Conservation (phyloP, 2,329 filamentous ascomycete species). For the Huntiella savannae region DNA sequence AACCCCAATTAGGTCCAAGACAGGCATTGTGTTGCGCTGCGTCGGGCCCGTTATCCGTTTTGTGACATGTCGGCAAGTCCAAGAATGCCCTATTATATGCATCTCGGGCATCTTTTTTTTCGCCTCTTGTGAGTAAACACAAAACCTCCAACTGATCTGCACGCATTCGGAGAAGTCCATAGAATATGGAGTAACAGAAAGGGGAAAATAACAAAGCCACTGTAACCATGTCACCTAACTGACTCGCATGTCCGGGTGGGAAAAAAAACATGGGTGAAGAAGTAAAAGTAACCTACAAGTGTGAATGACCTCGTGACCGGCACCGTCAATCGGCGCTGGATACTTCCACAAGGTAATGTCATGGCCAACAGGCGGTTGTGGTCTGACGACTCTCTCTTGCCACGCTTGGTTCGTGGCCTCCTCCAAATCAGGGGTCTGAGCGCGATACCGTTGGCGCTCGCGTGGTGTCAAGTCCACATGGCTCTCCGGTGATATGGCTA, state of each 20-base stretch:
- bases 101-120: too few relatives aligned
- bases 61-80: too few relatives aligned
- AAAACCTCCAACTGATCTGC: not conserved
- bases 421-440: constrained; percentile 6
- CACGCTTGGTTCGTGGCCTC: constrained; percentile 1
- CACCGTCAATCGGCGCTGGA: constrained; percentile 2
- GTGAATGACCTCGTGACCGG: constrained; percentile 7
- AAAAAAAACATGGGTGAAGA: not conserved
- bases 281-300: constrained; percentile 3
- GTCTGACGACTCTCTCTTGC: not conserved
- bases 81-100: too few relatives aligned
- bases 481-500: constrained; percentile 3
- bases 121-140: too few relatives aligned
- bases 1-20: too few relatives aligned
- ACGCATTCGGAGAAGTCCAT: not conserved
- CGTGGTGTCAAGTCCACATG: constrained; percentile 1
- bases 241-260: not conserved
- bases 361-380: constrained; percentile 1
- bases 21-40: too few relatives aligned
- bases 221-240: too few relatives aligned
- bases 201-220: not conserved
- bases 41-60: too few relatives aligned
- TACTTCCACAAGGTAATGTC: constrained; percentile 5
- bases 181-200: not conserved
- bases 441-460: constrained; percentile 4